Evolutionary conservation across 2,329 filamentous ascomycete genomes (phyloP), one percentile per base, ranked within the genome.

Genomic region (Periconia sp.): DNA sequence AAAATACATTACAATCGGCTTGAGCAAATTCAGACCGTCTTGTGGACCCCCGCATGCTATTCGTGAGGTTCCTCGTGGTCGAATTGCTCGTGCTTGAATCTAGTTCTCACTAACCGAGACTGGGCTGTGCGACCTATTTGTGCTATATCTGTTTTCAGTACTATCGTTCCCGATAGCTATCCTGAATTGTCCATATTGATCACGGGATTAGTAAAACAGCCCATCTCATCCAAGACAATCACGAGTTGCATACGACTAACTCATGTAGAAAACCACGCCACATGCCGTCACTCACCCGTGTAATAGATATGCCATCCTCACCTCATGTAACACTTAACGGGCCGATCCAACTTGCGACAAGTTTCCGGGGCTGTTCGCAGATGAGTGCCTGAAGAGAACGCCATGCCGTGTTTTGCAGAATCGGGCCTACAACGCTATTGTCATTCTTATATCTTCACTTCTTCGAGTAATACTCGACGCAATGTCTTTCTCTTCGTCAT

Each of bases 111-210:
- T n/a, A n/a, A n/a, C n/a, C n/a, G n/a, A n/a, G n/a, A n/a, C n/a
- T n/a, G n/a, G n/a, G n/a, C n/a, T 44, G 46, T 47, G 43, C 49
- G 38, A 29, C 41, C 35, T 40, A 52, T 46, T 49, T 46, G 30
- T 56, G 54, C 55, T 43, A 51, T 40, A 45, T 42, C 52, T 53
- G 51, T 53, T 57, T 63, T 57, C 58, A 46, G 48, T 34, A 51
- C 40, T 43, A 13, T 16, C 19, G 33, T 35, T 16, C 16, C 32
- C 36, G 35, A 26, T 40, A 36, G 19, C 22, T 12, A 21, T 25
- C 15, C 13, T 25, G 23, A 33, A 44, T 29, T 33, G 16, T 19
- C 33, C n/a, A 21, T 26, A 30, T 35, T 38, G 16, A 45, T 22
- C 31, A 10, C 36, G 24, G 15, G 29, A 28, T 40, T 25, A 48